phyloP scores from a whole-genome alignment of 371 early-diverging fungal species.

The Agmasoma carcini region DNA sequence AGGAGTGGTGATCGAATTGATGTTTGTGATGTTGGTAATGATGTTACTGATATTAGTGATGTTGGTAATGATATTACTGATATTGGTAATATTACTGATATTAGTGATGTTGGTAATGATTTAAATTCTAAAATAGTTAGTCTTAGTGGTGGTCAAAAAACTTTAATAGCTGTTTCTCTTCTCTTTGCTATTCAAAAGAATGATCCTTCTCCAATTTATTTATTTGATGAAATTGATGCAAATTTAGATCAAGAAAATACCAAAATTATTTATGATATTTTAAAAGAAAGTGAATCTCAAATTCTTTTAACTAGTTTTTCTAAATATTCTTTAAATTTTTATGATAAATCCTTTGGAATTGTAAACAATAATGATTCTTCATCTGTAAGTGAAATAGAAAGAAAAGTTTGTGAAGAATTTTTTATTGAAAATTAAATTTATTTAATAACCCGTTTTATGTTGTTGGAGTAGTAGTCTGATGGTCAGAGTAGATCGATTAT shows the following conservation, averaged over 20 bases:
- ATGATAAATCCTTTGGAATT: constrained; percentile 44
- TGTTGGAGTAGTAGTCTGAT: neutral
- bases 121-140: constrained; percentile 1
- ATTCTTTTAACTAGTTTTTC: constrained; percentile 50
- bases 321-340: constrained; percentile 37
- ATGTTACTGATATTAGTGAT: neutral
- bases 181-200: constrained; percentile 94
- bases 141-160: constrained; percentile 89
- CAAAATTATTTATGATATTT: constrained; percentile 19
- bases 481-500: neutral
- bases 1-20: neutral
- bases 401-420: neutral
- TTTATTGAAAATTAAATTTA: neutral
- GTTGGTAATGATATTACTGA: constrained; percentile 23
- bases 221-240: constrained; percentile 99
- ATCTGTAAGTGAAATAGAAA: constrained; percentile 19
- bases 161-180: constrained; percentile 80
- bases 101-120: neutral
- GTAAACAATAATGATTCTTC: constrained; percentile 30
- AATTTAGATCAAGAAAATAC: constrained; percentile 64
- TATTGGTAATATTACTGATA: constrained; percentile 4
- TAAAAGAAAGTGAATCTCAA: constrained; percentile 31
- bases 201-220: constrained; percentile 94
- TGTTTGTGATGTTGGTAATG: neutral
- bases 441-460: neutral